These are phyloP conservation scores for Pelargonium nanum DNA, from an alignment of 345 rosid genomes.

Conservation along the genomic window DNA sequence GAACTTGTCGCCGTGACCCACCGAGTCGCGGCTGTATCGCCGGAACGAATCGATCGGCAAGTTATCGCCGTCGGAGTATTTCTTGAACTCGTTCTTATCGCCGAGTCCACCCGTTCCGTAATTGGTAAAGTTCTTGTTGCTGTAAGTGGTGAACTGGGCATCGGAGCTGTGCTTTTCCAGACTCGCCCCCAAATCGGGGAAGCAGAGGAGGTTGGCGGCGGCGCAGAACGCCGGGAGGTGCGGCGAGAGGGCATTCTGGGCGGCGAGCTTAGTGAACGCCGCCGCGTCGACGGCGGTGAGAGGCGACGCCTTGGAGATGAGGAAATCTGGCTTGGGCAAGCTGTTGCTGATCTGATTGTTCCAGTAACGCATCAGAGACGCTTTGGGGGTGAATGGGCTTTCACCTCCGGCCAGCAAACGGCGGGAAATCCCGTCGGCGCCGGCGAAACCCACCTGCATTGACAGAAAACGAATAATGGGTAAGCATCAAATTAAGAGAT, in stretches of 20 bases:
- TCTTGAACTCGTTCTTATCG: constrained; percentile 46
- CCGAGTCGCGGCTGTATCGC: constrained; percentile 27
- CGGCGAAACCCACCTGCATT: constrained; percentile 32
- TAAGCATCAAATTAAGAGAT: background rate
- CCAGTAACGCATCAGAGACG: constrained; percentile 77
- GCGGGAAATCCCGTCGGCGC: constrained; percentile 13
- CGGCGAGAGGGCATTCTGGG: constrained; percentile 39
- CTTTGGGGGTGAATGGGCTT: constrained; percentile 72
- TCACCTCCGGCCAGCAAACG: constrained; percentile 14
- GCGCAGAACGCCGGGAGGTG: constrained; percentile 70
- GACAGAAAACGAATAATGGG: background rate
- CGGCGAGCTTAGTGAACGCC: constrained; percentile 56
- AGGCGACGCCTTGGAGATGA: constrained; percentile 77
- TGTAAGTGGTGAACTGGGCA: constrained; percentile 44
- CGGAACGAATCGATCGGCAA: constrained; percentile 22
- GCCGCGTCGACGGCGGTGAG: constrained; percentile 54
- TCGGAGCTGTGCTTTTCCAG: constrained; percentile 36
- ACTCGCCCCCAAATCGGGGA: constrained; percentile 40
- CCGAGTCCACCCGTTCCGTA: constrained; percentile 45
- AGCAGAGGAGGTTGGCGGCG: constrained; percentile 77
- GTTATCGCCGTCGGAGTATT: constrained; percentile 24
- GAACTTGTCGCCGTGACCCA: constrained; percentile 17
- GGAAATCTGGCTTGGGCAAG: constrained; percentile 37
- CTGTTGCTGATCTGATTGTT: constrained; percentile 48
- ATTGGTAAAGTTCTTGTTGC: constrained; percentile 62